A percentile compares a stretch with the other conserved stretches of the same genome.
Evolutionary conservation across 352 stramenopile species (phyloP).

Genomic region (Globisporangium perplexum): DNA sequence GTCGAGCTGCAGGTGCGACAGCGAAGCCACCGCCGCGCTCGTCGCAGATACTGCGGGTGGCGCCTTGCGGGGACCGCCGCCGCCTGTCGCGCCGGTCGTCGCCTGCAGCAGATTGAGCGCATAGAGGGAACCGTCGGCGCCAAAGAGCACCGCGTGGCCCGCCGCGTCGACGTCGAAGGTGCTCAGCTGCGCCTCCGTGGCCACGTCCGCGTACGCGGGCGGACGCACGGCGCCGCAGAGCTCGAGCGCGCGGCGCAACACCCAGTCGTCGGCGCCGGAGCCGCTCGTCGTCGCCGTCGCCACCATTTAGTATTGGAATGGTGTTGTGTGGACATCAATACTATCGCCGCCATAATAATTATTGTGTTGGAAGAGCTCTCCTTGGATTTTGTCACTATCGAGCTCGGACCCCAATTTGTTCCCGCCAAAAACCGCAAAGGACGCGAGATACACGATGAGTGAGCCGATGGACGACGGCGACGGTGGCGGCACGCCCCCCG

Average conservation of each 20-base stretch:
- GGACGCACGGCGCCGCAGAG: constrained; percentile 52
- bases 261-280: constrained; percentile 36
- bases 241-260: constrained; percentile 44
- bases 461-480: constrained; percentile 4
- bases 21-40: too few relatives aligned
- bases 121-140: constrained; percentile 39
- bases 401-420: background rate
- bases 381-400: background rate
- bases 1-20: constrained; percentile 56
- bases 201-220: constrained; percentile 45
- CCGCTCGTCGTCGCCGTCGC: background rate
- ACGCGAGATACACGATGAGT: background rate
- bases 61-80: background rate
- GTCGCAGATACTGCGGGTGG: too few relatives aligned
- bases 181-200: constrained; percentile 44
- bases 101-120: constrained; percentile 50
- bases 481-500: constrained; percentile 34
- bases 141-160: constrained; percentile 41
- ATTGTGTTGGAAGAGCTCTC: background rate
- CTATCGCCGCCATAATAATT: too few relatives aligned
- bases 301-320: background rate
- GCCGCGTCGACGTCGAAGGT: constrained; percentile 66
- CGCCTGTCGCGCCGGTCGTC: constrained; percentile 11
- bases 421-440: background rate
- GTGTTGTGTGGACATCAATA: background rate